A percentile compares a stretch with the other conserved stretches of the same genome.
Evolutionary conservation across 305 asterid genomes (phyloP).

Genomic region (Plantago coronopus): DNA sequence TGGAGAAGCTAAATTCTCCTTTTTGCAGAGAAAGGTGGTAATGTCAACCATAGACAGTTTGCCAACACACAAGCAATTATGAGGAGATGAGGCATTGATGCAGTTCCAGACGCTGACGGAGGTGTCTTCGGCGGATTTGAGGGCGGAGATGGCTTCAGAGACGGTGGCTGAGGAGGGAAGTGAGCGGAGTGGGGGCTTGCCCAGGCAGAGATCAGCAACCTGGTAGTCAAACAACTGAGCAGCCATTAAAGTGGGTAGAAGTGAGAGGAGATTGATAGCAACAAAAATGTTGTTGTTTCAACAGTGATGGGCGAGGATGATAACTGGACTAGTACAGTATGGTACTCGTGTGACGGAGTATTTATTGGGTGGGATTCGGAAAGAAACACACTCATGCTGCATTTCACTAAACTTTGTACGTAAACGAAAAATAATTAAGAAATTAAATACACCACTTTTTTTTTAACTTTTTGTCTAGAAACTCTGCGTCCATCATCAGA

Average conservation of each 20-base stretch:
- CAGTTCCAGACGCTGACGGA: constrained; percentile 75
- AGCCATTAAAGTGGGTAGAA: constrained; percentile 61
- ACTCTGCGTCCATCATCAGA: no score
- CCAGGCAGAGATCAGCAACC: constrained; percentile 90
- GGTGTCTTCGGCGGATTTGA: constrained; percentile 42
- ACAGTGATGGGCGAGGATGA: no score
- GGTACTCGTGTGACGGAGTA: no score
- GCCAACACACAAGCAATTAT: constrained; percentile 60
- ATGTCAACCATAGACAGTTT: constrained; percentile 80
- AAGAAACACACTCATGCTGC: no score
- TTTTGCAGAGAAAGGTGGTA: constrained; percentile 52
- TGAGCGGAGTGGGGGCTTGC: constrained; percentile 75
- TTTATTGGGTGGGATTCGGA: no score
- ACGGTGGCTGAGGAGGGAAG: constrained; percentile 59
- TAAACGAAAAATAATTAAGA: no score
- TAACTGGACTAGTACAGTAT: no score
- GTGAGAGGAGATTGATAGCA: no score
- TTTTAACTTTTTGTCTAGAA: no score
- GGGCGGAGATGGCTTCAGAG: constrained; percentile 60
- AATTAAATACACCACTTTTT: no score
- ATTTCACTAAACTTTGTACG: no score
- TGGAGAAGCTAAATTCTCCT: constrained; percentile 57
- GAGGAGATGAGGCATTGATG: constrained; percentile 34
- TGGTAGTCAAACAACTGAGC: constrained; percentile 40
- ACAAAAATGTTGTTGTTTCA: no score